Percentiles rank a stretch among this genome's conserved stretches.
phyloP scores from a whole-genome alignment of 805 yeast species.

The Schizosaccharomyces japonicus region DNA sequence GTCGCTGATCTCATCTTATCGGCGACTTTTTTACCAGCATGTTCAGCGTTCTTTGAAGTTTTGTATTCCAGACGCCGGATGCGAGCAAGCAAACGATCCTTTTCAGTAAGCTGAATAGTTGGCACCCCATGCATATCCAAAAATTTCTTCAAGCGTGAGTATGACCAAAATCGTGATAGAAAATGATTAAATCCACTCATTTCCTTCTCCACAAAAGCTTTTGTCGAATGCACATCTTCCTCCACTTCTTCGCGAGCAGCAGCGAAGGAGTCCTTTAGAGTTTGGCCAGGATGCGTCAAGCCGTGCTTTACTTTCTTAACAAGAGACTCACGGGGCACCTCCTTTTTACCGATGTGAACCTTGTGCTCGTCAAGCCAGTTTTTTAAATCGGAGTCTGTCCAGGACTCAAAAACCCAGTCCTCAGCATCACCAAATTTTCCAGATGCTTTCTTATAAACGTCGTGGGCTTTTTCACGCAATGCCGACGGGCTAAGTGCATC shows the following conservation, averaged over 20 bases:
- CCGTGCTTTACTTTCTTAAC: slow-evolving; percentile 6
- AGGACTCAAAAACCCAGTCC: slow-evolving; percentile 13
- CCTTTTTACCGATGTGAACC: slow-evolving; percentile 8
- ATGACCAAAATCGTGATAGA: slow-evolving; percentile 23
- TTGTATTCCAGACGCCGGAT: slow-evolving; percentile 2
- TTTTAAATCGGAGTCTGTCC: slow-evolving; percentile 22
- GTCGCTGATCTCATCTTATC: no score
- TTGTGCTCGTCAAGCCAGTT: slow-evolving; percentile 23
- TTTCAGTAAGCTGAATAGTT: slow-evolving; percentile 1
- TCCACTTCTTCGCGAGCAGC: slow-evolving; percentile 1
- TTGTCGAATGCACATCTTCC: no score
- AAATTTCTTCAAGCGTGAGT: slow-evolving; percentile 22
- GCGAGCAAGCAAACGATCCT: not conserved
- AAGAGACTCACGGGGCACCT: slow-evolving; percentile 8
- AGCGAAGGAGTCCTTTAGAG: slow-evolving; percentile 5
- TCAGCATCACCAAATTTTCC: not conserved
- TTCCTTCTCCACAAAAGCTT: no score
- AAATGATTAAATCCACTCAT: no score
- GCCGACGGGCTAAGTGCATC: not conserved
- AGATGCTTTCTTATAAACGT: not conserved
- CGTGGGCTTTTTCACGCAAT: not conserved
- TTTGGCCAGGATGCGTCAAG: not conserved
- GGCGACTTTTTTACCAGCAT: slow-evolving; percentile 1
- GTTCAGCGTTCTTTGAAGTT: not conserved
- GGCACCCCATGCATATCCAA: slow-evolving; percentile 18